Base-by-base conservation (phyloP, 345 rosid species). In the Cardiospermum halicacabum region DNA sequence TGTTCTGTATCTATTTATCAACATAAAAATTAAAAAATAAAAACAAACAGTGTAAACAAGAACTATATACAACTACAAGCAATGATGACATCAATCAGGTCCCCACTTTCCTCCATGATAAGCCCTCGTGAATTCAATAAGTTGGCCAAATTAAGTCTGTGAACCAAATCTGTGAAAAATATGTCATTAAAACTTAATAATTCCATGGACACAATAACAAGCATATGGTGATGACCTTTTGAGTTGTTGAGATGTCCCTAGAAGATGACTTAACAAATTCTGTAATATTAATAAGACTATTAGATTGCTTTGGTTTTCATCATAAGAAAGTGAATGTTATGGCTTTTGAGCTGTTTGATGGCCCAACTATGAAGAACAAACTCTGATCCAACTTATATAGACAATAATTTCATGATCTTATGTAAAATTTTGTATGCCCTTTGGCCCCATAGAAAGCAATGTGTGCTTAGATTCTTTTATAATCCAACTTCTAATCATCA, bases 311-410 rank as follows among this genome's bases (percentile, higher is more conserved):
- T 58, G 45, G 10, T 48, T 56, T 50, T 53, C 6, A 19, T 11
- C 25, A 64, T 55, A 25, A 13, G 21, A 49, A 25, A 11, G 34
- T 40, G 25, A 43, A 53, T 19, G 48, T 39, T 37, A 34, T 65
- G 43, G 64, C 78, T 71, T 77, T 77, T 57, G 74, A 67, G 81
- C 73, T 77, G 81, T 55, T 27, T 36, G 16, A 39, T 67, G 75
- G 65, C 36, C 69, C 70, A 43, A 13, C n/a, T n/a, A n/a, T n/a
- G n/a, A n/a, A n/a, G n/a, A n/a, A n/a, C n/a, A n/a, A n/a, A n/a
- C n/a, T n/a, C n/a, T n/a, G n/a, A n/a, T n/a, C n/a, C n/a, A n/a
- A n/a, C n/a, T n/a, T n/a, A n/a, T n/a, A n/a, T n/a, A n/a, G n/a
- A n/a, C n/a, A n/a, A n/a, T n/a, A n/a, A n/a, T n/a, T n/a, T n/a